Base-by-base conservation (phyloP, 169 alveolate species). In the Plasmodium gaboni region DNA sequence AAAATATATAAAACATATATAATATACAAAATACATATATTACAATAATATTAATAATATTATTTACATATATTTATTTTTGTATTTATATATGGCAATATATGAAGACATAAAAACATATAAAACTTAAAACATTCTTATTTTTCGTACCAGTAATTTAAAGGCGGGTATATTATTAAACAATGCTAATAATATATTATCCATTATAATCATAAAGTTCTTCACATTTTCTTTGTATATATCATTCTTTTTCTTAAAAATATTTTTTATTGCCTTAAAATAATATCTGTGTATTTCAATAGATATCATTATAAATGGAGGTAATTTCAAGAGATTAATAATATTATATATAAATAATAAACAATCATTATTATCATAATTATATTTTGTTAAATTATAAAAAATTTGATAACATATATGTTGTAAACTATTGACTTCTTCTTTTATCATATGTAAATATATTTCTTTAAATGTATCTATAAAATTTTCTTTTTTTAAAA, bases 291-390 rank as follows among this genome's bases (percentile, higher is more conserved):
- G 73, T 70, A 71, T 44, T 70, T 86, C 92, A 17, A 70, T 65
- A 19, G 92, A 86, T 42, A 71, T 86, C 68, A 86, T 57, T 12
- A 73, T 28, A 51, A 86, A 60, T 24, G 92, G 68, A 48, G 92
- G 92, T 5, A 86, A 60, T 73, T 86, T 69, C 13, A 86, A 26
- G n/a, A 44, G 44, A 17, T 51, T 51, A 17, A 86, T 4, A 26
- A 10, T 28, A 51, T 46, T 65, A 86, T 60, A 86, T 28, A 86
- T n/a, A 46, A 60, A 69, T 12, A 46, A 46, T 28, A 60, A 15
- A 2, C 72, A 53, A 24, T 80, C 87, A 19, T 86, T 74, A 38
- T 86, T 60, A 24, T 80, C 87, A 19, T 70, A 74, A 38, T 86
- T 60, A 1, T 24, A 53, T 55, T 71, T 86, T 17, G 92, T 46